Evolutionary conservation across 1,284 basidiomycete genomes (phyloP).

Genomic region (Lentinus polychrous): DNA sequence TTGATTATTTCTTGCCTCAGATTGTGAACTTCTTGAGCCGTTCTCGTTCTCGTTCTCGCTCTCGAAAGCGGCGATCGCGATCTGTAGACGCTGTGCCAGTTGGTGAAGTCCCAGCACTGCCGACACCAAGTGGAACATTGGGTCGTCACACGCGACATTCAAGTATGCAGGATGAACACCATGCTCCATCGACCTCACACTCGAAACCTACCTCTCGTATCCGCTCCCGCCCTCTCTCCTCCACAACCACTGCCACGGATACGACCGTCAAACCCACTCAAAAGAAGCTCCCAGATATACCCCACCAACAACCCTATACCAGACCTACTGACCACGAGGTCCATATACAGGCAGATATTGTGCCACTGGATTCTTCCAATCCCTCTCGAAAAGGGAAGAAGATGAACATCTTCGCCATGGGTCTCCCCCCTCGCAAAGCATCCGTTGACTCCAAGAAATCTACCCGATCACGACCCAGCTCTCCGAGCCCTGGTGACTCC

Average conservation of each 20-base stretch:
- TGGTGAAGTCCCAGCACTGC: slow-evolving; percentile 12
- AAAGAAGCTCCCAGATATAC: slow-evolving; percentile 12
- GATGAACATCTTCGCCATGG: slow-evolving; percentile 24
- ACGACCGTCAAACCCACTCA: slow-evolving; percentile 43
- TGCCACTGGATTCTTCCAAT: slow-evolving; percentile 14
- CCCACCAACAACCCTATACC: slow-evolving; percentile 11
- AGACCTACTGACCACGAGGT: slow-evolving; percentile 14
- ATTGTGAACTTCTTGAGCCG: slow-evolving; percentile 29
- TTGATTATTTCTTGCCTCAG: slow-evolving; percentile 16
- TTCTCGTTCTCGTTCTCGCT: slow-evolving; percentile 28
- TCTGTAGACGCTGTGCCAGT: slow-evolving; percentile 24
- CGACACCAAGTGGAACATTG: slow-evolving; percentile 12
- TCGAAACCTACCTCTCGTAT: slow-evolving; percentile 44
- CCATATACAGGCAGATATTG: slow-evolving; percentile 15
- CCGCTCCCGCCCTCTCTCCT: slow-evolving; percentile 56
- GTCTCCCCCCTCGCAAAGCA: slow-evolving; percentile 18
- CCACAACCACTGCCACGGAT: slow-evolving; percentile 52
- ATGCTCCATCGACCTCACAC: slow-evolving; percentile 13
- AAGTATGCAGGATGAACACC: slow-evolving; percentile 18
- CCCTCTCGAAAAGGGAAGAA: slow-evolving; percentile 22
- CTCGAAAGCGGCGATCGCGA: slow-evolving; percentile 25
- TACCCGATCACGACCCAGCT: slow-evolving; percentile 15
- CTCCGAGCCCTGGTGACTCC: slow-evolving; percentile 11
- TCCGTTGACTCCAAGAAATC: not conserved
- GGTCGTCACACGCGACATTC: slow-evolving; percentile 19